These are phyloP conservation scores for Funneliformis mosseae DNA, from an alignment of 192 early-diverging fungal genomes.

Conservation along the genomic window DNA sequence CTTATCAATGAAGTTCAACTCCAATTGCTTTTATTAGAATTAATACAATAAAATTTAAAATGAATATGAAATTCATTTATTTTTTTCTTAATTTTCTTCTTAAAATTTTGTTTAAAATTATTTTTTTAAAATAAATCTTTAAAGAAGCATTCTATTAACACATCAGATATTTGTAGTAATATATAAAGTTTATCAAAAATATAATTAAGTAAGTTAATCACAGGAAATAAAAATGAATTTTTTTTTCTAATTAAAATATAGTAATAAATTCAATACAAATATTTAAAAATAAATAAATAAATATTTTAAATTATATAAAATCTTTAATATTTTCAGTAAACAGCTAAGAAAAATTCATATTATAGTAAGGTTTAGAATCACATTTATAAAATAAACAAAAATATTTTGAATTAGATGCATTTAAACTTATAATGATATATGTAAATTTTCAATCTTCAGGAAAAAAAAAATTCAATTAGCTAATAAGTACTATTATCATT, in stretches of 20 bases:
- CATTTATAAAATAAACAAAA: background rate
- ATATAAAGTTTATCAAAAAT: background rate
- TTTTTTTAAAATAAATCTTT: constrained; percentile 12
- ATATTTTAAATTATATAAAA: background rate
- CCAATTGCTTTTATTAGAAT: background rate
- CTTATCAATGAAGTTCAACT: background rate
- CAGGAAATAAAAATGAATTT: background rate
- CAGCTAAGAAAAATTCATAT: background rate
- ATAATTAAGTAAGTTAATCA: constrained; percentile 5
- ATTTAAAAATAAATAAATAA: too few relatives aligned
- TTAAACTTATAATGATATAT: constrained; percentile 6
- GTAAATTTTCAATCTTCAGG: constrained; percentile 7
- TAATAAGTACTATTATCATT: too few relatives aligned
- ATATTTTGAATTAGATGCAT: background rate
- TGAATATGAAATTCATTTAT: too few relatives aligned
- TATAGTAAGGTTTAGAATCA: background rate
- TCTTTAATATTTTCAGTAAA: background rate
- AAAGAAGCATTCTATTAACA: background rate
- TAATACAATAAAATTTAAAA: background rate
- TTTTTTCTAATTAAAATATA: background rate
- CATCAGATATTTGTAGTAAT: background rate
- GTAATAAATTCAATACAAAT: background rate
- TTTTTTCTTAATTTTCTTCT: background rate
- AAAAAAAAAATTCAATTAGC: background rate
- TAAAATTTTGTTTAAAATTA: background rate